Base-by-base conservation (phyloP, 257 asterid genomes). In the Leptodermis oblonga region DNA sequence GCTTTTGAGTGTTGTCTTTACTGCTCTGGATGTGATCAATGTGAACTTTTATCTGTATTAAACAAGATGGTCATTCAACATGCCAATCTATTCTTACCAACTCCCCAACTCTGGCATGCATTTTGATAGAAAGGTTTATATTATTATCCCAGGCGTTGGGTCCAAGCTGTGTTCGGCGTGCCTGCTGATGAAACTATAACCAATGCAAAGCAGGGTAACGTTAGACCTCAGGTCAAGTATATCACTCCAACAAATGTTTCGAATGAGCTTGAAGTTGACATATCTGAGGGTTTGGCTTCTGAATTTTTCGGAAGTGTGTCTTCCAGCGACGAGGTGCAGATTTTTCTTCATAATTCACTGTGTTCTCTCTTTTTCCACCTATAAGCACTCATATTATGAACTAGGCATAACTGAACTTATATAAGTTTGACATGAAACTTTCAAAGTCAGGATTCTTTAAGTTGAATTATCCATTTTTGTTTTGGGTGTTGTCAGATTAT, bases 141-240 rank as follows among this genome's bases (percentile, higher is more conserved):
- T 17, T 61, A 80, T 62, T 23, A 67, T 73, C 70, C 64, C 87
- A 93, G 99, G 87, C 88, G 96, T 60, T 93, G 99, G 97, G 87
- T 90, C 80, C 99, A 93, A 79, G 96, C 99, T 77, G 99, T 87
- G 52, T 93, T 93, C 74, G 76, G 78, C 72, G 62, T 56, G 55
- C 59, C 73, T 51, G 81, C 73, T 33, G 64, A 65, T 34, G 63
- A 69, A 39, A 75, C 59, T 45, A 66, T 77, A 55, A 65, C 70
- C 72, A 77, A 65, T 71, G 49, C 25, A 23, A 59, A 64, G 64
- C 76, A 22, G 65, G 77, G 70, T 61, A 46, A 48, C 65, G 73
- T 64, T 45, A 73, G 65, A 67, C 82, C 83, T 60, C 77, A 54
- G 51, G 64, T 70, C 33, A 76, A 73, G 76, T 71, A 75, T 49